Evolutionary conservation across 129 eudicot species (phyloP).

Genomic region (Pulicaria dysenterica): DNA sequence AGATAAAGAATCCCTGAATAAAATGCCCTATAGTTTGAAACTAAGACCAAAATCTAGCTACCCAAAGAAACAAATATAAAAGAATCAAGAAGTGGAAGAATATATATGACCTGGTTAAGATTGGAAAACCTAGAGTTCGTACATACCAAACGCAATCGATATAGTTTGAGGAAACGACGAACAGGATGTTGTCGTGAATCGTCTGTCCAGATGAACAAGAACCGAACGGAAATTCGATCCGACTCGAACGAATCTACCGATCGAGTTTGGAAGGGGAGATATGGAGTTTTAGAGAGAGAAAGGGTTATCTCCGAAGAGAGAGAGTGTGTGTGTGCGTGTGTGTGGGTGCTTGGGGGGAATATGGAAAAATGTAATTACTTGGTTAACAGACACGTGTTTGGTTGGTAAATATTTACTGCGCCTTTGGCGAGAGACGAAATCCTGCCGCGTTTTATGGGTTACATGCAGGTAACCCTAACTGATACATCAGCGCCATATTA

Average conservation of each 20-base stretch:
- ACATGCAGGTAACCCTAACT: no score
- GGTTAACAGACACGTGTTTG: conserved; percentile 38
- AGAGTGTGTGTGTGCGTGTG: no score
- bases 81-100: conserved; percentile 27
- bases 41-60: conserved; percentile 28
- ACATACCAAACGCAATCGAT: conserved; percentile 35
- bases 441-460: no score
- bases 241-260: conserved; percentile 32
- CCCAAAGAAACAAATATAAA: conserved; percentile 11
- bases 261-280: conserved; percentile 40
- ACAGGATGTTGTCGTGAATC: conserved; percentile 1
- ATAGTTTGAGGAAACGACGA: conserved; percentile 23
- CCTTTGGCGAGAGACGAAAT: not conserved
- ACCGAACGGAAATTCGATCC: conserved; percentile 5
- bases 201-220: conserved; percentile 11
- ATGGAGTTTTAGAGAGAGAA: conserved; percentile 33
- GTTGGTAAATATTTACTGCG: conserved; percentile 26
- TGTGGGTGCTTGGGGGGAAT: no score
- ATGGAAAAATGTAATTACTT: conserved; percentile 23
- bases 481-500: no score
- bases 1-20: conserved; percentile 46
- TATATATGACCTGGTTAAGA: conserved; percentile 17
- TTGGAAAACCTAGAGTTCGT: conserved; percentile 32
- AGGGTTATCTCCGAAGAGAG: not conserved
- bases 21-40: conserved; percentile 20